Conservation (phyloP, 495 filamentous ascomycete species). For the Aspergillus ostianus region DNA sequence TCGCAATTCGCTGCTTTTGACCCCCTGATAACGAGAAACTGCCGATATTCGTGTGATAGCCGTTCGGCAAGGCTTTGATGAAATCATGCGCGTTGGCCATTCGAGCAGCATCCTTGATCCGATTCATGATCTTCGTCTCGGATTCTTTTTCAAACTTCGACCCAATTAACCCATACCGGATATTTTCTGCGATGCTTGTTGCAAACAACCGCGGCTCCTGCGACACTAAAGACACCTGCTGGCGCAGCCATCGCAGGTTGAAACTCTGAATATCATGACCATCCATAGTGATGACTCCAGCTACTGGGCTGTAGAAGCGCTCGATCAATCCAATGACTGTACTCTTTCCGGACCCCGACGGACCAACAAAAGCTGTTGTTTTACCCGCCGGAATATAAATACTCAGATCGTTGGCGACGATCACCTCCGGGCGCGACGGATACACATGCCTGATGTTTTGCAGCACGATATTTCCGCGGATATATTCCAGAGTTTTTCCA, state of each 20-base stretch:
- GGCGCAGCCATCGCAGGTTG: slow-evolving; percentile 87
- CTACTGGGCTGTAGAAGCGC: slow-evolving; percentile 90
- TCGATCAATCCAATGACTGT: slow-evolving; percentile 91
- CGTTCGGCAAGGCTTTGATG: slow-evolving; percentile 73
- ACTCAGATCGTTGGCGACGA: slow-evolving; percentile 77
- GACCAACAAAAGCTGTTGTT: slow-evolving; percentile 81
- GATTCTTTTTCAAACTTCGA: slow-evolving; percentile 66
- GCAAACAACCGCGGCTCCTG: slow-evolving; percentile 74
- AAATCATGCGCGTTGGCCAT: slow-evolving; percentile 95
- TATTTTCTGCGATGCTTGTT: slow-evolving; percentile 82
- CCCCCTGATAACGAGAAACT: slow-evolving; percentile 88
- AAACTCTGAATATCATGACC: slow-evolving; percentile 74
- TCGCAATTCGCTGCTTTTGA: slow-evolving; percentile 91
- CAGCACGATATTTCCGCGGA: slow-evolving; percentile 78
- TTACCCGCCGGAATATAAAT: slow-evolving; percentile 80
- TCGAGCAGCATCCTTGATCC: slow-evolving; percentile 74
- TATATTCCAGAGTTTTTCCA: slow-evolving; percentile 64
- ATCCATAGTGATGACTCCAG: slow-evolving; percentile 75
- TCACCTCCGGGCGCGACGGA: slow-evolving; percentile 85
- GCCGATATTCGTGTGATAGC: slow-evolving; percentile 90
- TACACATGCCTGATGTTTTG: slow-evolving; percentile 85
- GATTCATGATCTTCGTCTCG: slow-evolving; percentile 59
- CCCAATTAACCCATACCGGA: slow-evolving; percentile 85
- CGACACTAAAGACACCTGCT: slow-evolving; percentile 84
- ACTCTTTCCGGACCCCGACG: slow-evolving; percentile 86